These are phyloP conservation scores for Backusella circina DNA, from an alignment of 192 early-diverging fungal genomes.

Conservation along the genomic window DNA sequence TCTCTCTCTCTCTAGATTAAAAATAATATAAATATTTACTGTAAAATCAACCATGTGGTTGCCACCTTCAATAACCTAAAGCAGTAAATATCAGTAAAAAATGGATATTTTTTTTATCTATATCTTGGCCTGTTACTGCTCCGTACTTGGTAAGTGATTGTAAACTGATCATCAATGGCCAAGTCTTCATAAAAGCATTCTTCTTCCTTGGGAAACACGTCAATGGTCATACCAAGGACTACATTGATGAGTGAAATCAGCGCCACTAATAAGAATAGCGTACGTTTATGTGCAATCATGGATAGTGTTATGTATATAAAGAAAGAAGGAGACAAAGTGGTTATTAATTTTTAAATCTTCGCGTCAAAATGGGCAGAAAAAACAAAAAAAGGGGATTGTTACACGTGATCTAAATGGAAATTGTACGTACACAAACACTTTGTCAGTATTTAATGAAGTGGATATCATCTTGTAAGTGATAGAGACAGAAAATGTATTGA, in stretches of 20 bases:
- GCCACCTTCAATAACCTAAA: slow-evolving; percentile 58
- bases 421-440: no score
- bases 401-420: no score
- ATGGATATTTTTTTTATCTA: no score
- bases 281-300: not conserved
- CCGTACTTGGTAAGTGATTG: slow-evolving; percentile 55
- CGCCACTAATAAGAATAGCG: not conserved
- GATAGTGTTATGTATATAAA: no score
- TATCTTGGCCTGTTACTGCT: not conserved
- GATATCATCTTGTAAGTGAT: no score
- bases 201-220: slow-evolving; percentile 20
- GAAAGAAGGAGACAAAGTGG: no score
- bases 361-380: no score
- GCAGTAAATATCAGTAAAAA: not conserved
- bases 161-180: slow-evolving; percentile 53
- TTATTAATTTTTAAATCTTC: no score
- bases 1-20: not conserved
- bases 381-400: no score
- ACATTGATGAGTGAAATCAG: not conserved
- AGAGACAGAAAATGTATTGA: no score
- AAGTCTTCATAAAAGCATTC: slow-evolving; percentile 69
- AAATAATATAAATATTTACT: slow-evolving; percentile 42
- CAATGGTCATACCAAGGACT: not conserved
- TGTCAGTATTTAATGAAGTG: no score
- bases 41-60: slow-evolving; percentile 64